Conservation (phyloP, 148 eudicot genomes). For the Linanthus parryae region DNA sequence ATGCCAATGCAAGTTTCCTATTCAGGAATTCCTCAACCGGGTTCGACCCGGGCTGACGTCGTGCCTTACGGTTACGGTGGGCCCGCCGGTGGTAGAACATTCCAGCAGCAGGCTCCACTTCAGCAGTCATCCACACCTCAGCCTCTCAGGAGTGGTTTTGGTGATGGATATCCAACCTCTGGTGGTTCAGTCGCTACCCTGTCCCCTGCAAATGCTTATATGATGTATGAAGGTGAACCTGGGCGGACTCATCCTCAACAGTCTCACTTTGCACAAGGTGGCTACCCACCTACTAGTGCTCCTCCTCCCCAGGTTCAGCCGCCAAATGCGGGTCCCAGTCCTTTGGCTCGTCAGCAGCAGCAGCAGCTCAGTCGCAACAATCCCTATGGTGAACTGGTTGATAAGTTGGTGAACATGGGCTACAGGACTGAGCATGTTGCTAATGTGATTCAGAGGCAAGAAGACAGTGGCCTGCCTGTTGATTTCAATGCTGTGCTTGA, state of each 20-base stretch:
- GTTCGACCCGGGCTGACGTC: constrained; percentile 36
- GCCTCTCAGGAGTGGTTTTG: constrained; percentile 51
- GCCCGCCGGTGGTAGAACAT: constrained; percentile 45
- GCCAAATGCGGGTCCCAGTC: constrained; percentile 30
- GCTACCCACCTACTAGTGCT: constrained; percentile 49
- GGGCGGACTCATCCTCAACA: constrained; percentile 43
- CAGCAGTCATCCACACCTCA: constrained; percentile 51
- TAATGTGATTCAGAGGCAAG: constrained; percentile 82
- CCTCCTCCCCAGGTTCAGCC: constrained; percentile 42
- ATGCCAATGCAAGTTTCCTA: constrained; percentile 70
- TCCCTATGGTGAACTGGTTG: constrained; percentile 85
- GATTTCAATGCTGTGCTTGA: constrained; percentile 89
- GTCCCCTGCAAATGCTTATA: constrained; percentile 51
- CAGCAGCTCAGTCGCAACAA: constrained; percentile 60
- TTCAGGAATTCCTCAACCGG: constrained; percentile 57
- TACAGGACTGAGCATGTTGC: constrained; percentile 79
- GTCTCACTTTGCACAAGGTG: constrained; percentile 51
- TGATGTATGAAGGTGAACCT: constrained; percentile 61
- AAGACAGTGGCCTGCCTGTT: constrained; percentile 80
- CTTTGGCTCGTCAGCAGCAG: constrained; percentile 47
- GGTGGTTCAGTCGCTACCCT: constrained; percentile 51
- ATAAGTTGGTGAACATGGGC: constrained; percentile 90
- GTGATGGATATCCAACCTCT: constrained; percentile 51
- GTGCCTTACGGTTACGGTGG: constrained; percentile 63
- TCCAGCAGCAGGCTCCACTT: constrained; percentile 34